Evolutionary conservation across 495 filamentous ascomycete genomes (phyloP), one percentile per base, ranked within the genome.

Genomic region (Physcia stellaris): DNA sequence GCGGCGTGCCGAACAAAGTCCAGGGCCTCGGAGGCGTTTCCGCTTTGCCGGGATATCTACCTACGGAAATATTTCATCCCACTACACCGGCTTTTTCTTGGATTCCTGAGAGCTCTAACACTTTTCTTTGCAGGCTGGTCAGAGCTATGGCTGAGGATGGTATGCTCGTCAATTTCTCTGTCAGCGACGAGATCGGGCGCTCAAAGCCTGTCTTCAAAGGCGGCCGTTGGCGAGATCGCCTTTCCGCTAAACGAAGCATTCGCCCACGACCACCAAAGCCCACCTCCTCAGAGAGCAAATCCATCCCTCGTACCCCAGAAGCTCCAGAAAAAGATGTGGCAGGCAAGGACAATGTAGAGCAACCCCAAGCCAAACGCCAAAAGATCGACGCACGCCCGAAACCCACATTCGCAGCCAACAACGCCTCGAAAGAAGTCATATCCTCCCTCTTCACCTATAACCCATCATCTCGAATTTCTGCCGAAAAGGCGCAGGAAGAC

Each of bases 401-500:
- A 33, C 45, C 50, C 36, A 54, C 66, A 37, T 42, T 56, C 15
- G 49, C 46, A 35, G 37, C 57, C 6, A 48, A 11, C 26, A 31
- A 22, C 31, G 32, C 31, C 28, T 54, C 65, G 19, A 58, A 60
- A 17, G 70, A 80, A 33, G 69, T 95, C 35, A 74, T 92, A 18
- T 95, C 90, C 22, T 90, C 88, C 17, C 65, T 98, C 4, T 96
- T 94, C 59, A 79, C 86, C 2, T 84, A 71, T 53, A 98, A 95
- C 41, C 87, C 88, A 1, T 59, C 64, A 6, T 65, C 81, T 7
- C 77, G 73, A 23, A 57, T 56, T 10, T 67, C 75, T 33, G 54
- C 64, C 17, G 35, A 56, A 11, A 50, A 53, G 4, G 40, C 46
- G 3, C 43, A 39, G 24, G 42, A 43, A 2, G 67, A 68, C 18